phyloP scores from a whole-genome alignment of 2,329 filamentous ascomycete species.

The Paramyrothecium roridum region DNA sequence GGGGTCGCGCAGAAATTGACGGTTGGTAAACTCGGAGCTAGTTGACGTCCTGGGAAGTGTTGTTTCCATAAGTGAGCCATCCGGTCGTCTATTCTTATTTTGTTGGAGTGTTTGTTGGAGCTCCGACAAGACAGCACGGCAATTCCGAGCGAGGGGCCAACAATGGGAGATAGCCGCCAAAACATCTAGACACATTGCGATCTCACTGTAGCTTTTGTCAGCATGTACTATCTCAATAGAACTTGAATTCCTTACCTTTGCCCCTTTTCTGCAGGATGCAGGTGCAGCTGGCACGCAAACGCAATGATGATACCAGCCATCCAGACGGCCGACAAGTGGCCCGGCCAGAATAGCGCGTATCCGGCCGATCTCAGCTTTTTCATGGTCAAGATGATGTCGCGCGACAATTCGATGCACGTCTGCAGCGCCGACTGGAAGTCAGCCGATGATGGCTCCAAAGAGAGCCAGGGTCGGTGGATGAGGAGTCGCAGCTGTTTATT shows the following conservation, averaged over 20 bases:
- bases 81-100: background rate
- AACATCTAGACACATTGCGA: background rate
- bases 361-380: constrained; percentile 6
- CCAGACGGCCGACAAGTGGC: constrained; percentile 29
- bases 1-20: background rate
- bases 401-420: constrained; percentile 21
- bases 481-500: constrained; percentile 29
- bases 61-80: too few relatives aligned
- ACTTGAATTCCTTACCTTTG: constrained; percentile 1
- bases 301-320: constrained; percentile 33
- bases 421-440: constrained; percentile 28
- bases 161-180: background rate
- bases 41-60: too few relatives aligned
- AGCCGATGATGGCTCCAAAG: constrained; percentile 15
- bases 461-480: constrained; percentile 29
- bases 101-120: background rate
- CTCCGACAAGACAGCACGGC: background rate
- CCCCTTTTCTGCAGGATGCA: constrained; percentile 19
- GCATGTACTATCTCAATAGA: background rate
- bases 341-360: constrained; percentile 27
- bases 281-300: constrained; percentile 25
- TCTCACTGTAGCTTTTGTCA: background rate
- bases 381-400: constrained; percentile 20
- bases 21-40: background rate
- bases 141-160: background rate